phyloP scores from a whole-genome alignment of 345 rosid genomes.

The Arabis hirsuta region DNA sequence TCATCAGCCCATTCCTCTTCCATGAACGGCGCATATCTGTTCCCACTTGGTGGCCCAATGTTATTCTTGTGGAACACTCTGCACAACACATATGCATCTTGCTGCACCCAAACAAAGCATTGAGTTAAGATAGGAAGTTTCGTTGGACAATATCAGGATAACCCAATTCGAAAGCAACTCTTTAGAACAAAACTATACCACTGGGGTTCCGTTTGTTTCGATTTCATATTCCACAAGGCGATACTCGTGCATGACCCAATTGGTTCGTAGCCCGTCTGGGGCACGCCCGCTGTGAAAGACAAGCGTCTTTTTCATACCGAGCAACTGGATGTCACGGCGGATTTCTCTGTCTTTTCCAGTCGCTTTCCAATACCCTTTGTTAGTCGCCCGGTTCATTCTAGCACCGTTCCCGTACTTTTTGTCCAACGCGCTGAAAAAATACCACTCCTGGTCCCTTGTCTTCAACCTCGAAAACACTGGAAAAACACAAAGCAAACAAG shows the following conservation, averaged over 20 bases:
- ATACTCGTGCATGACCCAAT: constrained; percentile 99
- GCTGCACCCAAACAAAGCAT: constrained; percentile 45
- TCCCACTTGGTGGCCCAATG: constrained; percentile 91
- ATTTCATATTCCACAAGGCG: constrained; percentile 73
- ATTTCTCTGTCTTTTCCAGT: constrained; percentile 86
- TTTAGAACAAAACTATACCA: constrained; percentile 45
- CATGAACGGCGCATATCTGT: constrained; percentile 75
- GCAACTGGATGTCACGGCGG: constrained; percentile 50
- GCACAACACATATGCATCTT: constrained; percentile 81
- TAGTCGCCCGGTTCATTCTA: constrained; percentile 86
- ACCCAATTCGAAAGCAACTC: background rate
- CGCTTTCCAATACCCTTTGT: constrained; percentile 89
- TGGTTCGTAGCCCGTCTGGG: constrained; percentile 81
- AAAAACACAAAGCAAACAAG: constrained; percentile 18
- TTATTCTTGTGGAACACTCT: constrained; percentile 90
- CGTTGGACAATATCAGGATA: background rate
- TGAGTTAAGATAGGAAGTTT: background rate
- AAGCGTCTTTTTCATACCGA: constrained; percentile 90
- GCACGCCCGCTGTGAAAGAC: constrained; percentile 90
- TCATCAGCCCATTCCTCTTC: constrained; percentile 87
- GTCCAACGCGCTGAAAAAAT: constrained; percentile 81
- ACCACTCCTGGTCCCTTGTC: constrained; percentile 95
- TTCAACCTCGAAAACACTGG: constrained; percentile 70
- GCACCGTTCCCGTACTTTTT: constrained; percentile 85
- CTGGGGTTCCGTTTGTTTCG: constrained; percentile 49